These are phyloP conservation scores for Trichoderma arundinaceum DNA, from an alignment of 2,329 filamentous ascomycete species.

Conservation along the genomic window DNA sequence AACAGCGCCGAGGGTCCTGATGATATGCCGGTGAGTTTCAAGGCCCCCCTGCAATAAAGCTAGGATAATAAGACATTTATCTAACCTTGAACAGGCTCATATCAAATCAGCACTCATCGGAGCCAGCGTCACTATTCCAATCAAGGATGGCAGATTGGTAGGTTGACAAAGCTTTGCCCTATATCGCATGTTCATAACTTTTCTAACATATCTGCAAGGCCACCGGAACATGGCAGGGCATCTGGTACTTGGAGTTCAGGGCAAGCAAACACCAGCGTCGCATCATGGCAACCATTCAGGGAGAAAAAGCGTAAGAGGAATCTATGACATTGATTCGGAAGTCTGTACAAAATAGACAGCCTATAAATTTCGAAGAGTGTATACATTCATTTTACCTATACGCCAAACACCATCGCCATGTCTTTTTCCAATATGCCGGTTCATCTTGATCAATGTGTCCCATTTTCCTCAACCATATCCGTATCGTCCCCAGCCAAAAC, in stretches of 20 bases:
- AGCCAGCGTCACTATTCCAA: slow-evolving; percentile 88
- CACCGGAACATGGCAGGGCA: slow-evolving; percentile 79
- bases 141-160: slow-evolving; percentile 80
- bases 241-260: slow-evolving; percentile 94
- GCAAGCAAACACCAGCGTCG: slow-evolving; percentile 75
- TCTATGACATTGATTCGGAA: slow-evolving; percentile 24
- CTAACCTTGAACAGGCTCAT: slow-evolving; percentile 66
- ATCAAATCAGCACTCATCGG: slow-evolving; percentile 91
- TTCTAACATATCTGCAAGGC: slow-evolving; percentile 46
- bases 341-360: slow-evolving; percentile 18
- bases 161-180: slow-evolving; percentile 38
- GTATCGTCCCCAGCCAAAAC: slow-evolving; percentile 68
- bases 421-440: slow-evolving; percentile 35
- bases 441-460: slow-evolving; percentile 41
- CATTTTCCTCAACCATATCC: slow-evolving; percentile 62
- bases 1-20: slow-evolving; percentile 79
- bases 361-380: slow-evolving; percentile 8
- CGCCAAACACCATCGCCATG: slow-evolving; percentile 48
- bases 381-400: slow-evolving; percentile 33
- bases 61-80: background rate
- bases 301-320: slow-evolving; percentile 64
- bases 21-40: slow-evolving; percentile 79
- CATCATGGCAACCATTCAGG: slow-evolving; percentile 92
- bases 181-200: background rate
- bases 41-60: background rate